phyloP scores from a whole-genome alignment of 2,329 filamentous ascomycete genomes.

The Colletotrichum navitas region DNA sequence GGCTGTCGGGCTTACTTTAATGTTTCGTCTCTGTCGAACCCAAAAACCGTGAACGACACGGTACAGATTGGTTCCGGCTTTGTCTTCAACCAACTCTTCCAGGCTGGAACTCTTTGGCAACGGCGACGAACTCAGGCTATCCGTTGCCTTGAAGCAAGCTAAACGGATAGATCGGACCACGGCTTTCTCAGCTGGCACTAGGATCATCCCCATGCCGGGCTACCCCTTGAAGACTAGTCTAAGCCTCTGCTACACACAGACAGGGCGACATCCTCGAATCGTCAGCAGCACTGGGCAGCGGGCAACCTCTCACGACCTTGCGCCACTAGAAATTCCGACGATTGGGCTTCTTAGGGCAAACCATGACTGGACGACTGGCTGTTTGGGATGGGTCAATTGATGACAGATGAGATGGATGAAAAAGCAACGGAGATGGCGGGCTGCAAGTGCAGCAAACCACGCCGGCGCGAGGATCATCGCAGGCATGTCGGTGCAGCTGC shows the following conservation, averaged over 20 bases:
- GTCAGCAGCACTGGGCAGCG: slow-evolving; percentile 30
- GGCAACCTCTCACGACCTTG: slow-evolving; percentile 28
- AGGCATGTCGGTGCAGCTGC: slow-evolving; percentile 38
- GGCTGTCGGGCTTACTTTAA: slow-evolving; percentile 18
- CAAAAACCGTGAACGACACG: slow-evolving; percentile 6
- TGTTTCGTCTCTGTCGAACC: slow-evolving; percentile 21
- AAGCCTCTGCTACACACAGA: slow-evolving; percentile 34
- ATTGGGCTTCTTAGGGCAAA: slow-evolving; percentile 7
- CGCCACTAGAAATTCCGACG: slow-evolving; percentile 23
- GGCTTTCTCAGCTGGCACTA: slow-evolving; percentile 14
- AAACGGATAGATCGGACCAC: slow-evolving; percentile 28
- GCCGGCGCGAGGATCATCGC: slow-evolving; percentile 37
- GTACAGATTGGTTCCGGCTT: slow-evolving; percentile 21
- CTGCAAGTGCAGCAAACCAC: slow-evolving; percentile 30
- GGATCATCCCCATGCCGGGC: slow-evolving; percentile 29
- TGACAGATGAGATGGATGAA: slow-evolving; percentile 4
- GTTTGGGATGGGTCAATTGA: slow-evolving; percentile 11
- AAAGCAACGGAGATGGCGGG: slow-evolving; percentile 1
- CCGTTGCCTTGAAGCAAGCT: slow-evolving; percentile 22
- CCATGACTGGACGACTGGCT: slow-evolving; percentile 15
- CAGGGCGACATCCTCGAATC: slow-evolving; percentile 25
- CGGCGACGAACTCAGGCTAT: slow-evolving; percentile 20
- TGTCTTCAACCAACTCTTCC: slow-evolving; percentile 10
- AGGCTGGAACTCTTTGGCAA: slow-evolving; percentile 17
- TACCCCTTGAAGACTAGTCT: slow-evolving; percentile 36